Evolutionary conservation across 768 basidiomycete species (phyloP), one percentile per base, ranked within the genome.

Genomic region (Lactifluus rugatus): DNA sequence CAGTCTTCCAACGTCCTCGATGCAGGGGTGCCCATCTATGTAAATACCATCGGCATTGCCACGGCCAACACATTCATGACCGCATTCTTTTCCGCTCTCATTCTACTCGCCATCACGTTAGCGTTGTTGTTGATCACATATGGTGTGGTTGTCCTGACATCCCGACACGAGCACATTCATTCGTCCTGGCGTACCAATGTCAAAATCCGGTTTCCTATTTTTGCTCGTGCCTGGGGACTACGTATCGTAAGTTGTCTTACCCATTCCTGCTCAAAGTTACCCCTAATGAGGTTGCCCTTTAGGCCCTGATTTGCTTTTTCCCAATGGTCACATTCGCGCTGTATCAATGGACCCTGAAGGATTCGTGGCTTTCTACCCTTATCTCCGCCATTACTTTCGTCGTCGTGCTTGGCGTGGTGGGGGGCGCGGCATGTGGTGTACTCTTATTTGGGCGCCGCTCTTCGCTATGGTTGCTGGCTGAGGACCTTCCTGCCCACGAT

Each of bases 41-140:
- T 82, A 61, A 92, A 87, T 66, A 79, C 81, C 14, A 70, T 89
- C 25, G 81, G 83, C 54, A 87, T 97, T 57, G 83, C 87, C 10
- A 86, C 85, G 0, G 87, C 86, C 54, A 94, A 96, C 71, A 87
- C 87, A 7, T 96, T 91, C 73, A 87, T 89, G 80, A 93, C 91
- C 5, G 73, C 84, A n/a, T 94, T 96, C 70, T 72, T 94, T 45
- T 74, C 80, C 48, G 75, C 76, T 10, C 77, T 97, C 64, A 81
- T 90, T 53, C 67, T 89, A 36, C 70, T 85, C 57, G 85, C 81
- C 16, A 79, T 90, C 61, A 71, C 79, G 16, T 45, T 81, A 14
- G 78, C 69, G 0, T 61, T 80, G 5, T 75, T 89, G 53, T 74
- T 68, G 5, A 46, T 87, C 19, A 77, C 78, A 17, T 86, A 82